A percentile compares a stretch with the other conserved stretches of the same genome.
phyloP scores from a whole-genome alignment of 768 basidiomycete genomes.

The Glaciozyma martinii region DNA sequence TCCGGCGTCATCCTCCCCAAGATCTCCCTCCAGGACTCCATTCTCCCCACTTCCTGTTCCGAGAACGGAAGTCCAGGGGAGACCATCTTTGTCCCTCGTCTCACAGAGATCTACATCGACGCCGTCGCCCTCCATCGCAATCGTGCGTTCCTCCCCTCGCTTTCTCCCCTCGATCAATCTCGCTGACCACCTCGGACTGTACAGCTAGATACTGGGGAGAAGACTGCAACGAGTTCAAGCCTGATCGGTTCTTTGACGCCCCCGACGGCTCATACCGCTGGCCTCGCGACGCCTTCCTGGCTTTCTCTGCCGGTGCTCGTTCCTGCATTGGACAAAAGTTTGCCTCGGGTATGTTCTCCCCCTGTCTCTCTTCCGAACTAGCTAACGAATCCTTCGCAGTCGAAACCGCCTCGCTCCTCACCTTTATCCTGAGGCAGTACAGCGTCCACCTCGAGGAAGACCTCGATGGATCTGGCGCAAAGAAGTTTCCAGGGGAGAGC shows the following conservation, averaged over 20 bases:
- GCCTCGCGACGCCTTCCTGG: constrained; percentile 43
- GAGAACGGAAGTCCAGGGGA: not conserved
- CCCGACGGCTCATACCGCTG: constrained; percentile 44
- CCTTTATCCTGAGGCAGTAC: constrained; percentile 45
- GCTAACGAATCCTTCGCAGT: not conserved
- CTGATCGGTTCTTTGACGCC: constrained; percentile 50
- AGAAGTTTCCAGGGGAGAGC: not conserved
- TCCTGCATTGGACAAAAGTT: constrained; percentile 50
- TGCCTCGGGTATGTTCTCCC: constrained; percentile 43
- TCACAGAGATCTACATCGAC: constrained; percentile 44
- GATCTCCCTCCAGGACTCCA: constrained; percentile 13
- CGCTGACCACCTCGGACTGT: not conserved
- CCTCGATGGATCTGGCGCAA: constrained; percentile 7
- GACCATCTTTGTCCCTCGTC: constrained; percentile 41
- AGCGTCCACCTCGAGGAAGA: constrained; percentile 39
- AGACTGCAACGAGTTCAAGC: constrained; percentile 46
- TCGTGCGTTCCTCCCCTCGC: constrained; percentile 39
- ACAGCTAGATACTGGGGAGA: constrained; percentile 49
- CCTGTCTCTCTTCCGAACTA: not conserved
- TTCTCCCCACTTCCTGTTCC: constrained; percentile 1
- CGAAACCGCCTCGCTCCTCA: constrained; percentile 33
- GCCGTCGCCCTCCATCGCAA: constrained; percentile 46
- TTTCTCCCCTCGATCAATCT: not conserved
- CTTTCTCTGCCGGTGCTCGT: constrained; percentile 47
- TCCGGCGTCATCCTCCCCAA: constrained; percentile 26